These are phyloP conservation scores for Alternaria conjuncta DNA, from an alignment of 2,329 filamentous ascomycete genomes.

Conservation along the genomic window DNA sequence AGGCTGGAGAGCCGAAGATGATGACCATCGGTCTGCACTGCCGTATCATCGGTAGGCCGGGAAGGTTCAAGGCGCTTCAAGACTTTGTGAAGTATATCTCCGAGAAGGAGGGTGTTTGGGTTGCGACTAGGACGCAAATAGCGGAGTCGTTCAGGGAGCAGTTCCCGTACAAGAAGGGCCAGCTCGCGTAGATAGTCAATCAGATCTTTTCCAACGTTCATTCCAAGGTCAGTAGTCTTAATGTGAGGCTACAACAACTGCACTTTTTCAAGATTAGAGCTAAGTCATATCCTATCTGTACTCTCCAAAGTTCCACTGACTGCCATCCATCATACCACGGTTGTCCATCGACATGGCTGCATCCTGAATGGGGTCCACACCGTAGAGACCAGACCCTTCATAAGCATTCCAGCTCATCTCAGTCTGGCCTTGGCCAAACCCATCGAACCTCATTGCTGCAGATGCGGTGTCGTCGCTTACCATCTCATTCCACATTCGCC, in stretches of 20 bases:
- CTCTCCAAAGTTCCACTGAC: conserved; percentile 25
- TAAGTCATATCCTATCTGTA: too few species aligned
- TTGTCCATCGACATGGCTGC: conserved; percentile 7
- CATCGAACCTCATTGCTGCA: background rate
- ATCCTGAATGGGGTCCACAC: conserved; percentile 13
- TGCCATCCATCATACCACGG: conserved; percentile 10
- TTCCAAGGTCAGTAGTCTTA: too few species aligned
- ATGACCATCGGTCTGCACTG: conserved; percentile 64
- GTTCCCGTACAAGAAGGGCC: conserved; percentile 57
- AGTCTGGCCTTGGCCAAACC: conserved; percentile 6
- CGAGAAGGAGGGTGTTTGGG: conserved; percentile 62
- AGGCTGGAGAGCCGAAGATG: conserved; percentile 51
- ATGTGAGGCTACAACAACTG: too few species aligned
- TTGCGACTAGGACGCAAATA: conserved; percentile 61
- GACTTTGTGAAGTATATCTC: conserved; percentile 62
- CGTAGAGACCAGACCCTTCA: conserved; percentile 7
- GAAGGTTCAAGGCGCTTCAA: conserved; percentile 58
- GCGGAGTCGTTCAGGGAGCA: conserved; percentile 57
- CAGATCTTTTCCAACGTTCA: background rate
- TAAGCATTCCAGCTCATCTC: conserved; percentile 13
- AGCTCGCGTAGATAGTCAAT: conserved; percentile 31
- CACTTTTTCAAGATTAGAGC: too few species aligned
- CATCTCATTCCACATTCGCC: conserved; percentile 39
- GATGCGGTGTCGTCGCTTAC: conserved; percentile 12
- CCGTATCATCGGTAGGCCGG: conserved; percentile 60